These are phyloP conservation scores for Pezicula radicicola DNA, from an alignment of 2,329 filamentous ascomycete species.

Conservation along the genomic window DNA sequence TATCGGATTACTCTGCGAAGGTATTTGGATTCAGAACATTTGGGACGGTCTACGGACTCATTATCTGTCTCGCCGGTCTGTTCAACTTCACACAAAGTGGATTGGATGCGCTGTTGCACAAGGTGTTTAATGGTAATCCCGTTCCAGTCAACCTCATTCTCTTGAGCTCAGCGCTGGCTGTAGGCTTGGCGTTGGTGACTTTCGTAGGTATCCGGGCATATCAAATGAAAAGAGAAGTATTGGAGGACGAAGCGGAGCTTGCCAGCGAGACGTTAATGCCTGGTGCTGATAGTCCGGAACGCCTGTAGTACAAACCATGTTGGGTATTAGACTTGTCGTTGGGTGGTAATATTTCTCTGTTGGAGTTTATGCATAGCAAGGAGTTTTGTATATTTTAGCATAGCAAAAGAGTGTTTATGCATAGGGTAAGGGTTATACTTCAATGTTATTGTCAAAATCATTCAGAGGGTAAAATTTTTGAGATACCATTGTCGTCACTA, in stretches of 20 bases:
- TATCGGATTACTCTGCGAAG: constrained; percentile 86
- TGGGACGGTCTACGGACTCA: constrained; percentile 88
- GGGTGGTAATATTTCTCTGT: no score
- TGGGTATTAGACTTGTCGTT: no score
- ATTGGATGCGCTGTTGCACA: constrained; percentile 75
- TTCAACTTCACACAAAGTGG: constrained; percentile 82
- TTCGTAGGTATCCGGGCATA: constrained; percentile 51
- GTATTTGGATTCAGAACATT: constrained; percentile 92
- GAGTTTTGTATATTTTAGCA: no score
- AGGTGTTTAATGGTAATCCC: constrained; percentile 68
- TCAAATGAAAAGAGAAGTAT: constrained; percentile 34
- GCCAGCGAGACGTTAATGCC: constrained; percentile 33
- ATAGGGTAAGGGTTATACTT: no score
- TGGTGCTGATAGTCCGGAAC: constrained; percentile 19
- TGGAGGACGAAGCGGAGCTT: constrained; percentile 41
- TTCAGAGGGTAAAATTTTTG: no score
- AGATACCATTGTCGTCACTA: no score
- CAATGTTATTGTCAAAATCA: no score
- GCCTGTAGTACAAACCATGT: constrained; percentile 9
- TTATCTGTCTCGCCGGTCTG: constrained; percentile 81
- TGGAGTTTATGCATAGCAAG: no score
- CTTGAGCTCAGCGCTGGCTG: constrained; percentile 54
- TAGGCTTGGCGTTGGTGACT: constrained; percentile 63
- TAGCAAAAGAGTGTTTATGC: no score
- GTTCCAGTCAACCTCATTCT: constrained; percentile 74